Percentiles rank a stretch among this genome's conserved stretches.
These are phyloP conservation scores for Psidium guajava DNA, from an alignment of 345 rosid species.

Conservation along the genomic window DNA sequence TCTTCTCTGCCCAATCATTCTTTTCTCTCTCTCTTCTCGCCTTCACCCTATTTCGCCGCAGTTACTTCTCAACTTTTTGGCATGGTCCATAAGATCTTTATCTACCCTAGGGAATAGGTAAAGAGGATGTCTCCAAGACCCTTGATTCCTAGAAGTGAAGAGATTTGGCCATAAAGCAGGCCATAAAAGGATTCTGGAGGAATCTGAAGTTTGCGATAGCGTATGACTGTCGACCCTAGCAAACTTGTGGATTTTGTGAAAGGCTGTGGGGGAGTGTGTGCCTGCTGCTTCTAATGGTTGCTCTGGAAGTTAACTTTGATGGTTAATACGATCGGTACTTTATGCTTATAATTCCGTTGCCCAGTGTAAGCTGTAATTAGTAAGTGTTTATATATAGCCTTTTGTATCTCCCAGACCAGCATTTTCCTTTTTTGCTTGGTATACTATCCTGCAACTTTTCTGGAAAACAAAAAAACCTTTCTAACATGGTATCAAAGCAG, in stretches of 20 bases:
- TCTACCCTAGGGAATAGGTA: conserved; percentile 39
- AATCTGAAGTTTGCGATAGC: not conserved
- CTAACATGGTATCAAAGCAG: too few species aligned
- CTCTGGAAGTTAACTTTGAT: not conserved
- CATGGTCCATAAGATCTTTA: conserved; percentile 39
- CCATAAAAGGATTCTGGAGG: not conserved
- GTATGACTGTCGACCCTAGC: not conserved
- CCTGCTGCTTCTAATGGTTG: not conserved
- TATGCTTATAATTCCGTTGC: not conserved
- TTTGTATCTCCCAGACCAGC: not conserved
- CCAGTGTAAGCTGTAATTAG: not conserved
- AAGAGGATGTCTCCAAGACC: conserved; percentile 28
- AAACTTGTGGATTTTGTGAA: not conserved
- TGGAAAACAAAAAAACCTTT: not conserved
- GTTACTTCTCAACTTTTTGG: not conserved
- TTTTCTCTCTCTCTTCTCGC: too few species aligned
- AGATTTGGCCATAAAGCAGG: not conserved
- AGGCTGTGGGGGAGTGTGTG: not conserved
- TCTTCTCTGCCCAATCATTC: too few species aligned
- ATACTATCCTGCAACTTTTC: not conserved
- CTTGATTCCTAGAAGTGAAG: conserved; percentile 13
- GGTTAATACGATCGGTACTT: not conserved
- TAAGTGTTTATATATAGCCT: not conserved
- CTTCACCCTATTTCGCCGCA: too few species aligned
- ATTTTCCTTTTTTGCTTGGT: not conserved